phyloP scores from a whole-genome alignment of 2,329 filamentous ascomycete genomes.

The Aspergillus hiratsukae region DNA sequence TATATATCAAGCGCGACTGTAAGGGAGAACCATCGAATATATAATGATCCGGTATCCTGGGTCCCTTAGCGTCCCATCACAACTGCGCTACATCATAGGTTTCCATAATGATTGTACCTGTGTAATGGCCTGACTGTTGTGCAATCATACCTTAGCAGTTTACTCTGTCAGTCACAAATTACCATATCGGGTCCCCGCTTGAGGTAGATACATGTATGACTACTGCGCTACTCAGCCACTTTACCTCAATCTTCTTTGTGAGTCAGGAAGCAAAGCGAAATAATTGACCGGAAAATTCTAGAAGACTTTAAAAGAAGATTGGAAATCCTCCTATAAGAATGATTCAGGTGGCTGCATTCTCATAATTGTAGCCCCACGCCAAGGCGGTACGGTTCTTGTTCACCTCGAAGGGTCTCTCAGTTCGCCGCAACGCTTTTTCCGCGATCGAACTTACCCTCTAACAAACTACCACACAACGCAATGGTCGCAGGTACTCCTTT shows the following conservation, averaged over 20 bases:
- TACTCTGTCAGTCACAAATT: not conserved
- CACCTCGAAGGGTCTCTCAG: not conserved
- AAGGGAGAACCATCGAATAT: not conserved
- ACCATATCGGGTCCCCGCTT: not conserved
- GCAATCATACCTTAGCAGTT: not conserved
- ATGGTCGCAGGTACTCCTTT: conserved; percentile 20
- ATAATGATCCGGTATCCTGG: not conserved
- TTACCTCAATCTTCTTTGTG: not conserved
- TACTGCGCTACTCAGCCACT: not conserved
- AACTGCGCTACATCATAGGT: not conserved
- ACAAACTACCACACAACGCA: not conserved
- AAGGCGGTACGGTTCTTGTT: not conserved
- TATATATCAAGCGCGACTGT: not conserved
- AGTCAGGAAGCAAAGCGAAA: not conserved
- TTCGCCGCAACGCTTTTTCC: not conserved
- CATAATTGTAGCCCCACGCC: not conserved
- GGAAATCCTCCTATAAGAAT: not conserved
- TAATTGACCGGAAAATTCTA: not conserved
- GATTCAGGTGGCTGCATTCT: not conserved
- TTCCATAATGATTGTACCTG: not conserved
- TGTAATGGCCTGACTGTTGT: not conserved
- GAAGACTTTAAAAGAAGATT: not conserved
- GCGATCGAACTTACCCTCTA: not conserved
- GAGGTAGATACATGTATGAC: not conserved
- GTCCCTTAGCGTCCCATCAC: not conserved